Percentiles rank a stretch among this genome's conserved stretches.
Conservation (phyloP, 1,284 basidiomycete species). For the Ustilago xerochloae region DNA sequence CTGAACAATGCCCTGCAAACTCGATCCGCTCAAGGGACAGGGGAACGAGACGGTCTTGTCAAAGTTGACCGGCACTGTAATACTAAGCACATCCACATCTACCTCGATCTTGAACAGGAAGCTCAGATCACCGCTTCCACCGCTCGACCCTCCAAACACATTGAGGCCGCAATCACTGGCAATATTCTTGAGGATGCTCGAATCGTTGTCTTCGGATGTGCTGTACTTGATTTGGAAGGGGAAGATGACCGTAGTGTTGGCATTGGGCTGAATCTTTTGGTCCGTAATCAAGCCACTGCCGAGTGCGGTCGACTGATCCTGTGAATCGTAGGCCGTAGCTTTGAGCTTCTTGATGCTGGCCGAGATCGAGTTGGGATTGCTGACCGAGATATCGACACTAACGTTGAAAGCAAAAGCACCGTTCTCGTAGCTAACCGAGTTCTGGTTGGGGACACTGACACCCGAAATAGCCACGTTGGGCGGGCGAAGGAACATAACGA, state of each 20-base stretch:
- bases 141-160: slow-evolving; percentile 54
- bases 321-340: slow-evolving; percentile 55
- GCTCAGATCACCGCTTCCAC: slow-evolving; percentile 44
- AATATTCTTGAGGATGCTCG: slow-evolving; percentile 76
- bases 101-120: slow-evolving; percentile 53
- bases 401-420: slow-evolving; percentile 56
- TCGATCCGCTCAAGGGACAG: slow-evolving; percentile 36
- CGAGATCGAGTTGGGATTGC: slow-evolving; percentile 65
- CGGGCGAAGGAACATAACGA: slow-evolving; percentile 62
- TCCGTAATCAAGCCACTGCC: slow-evolving; percentile 70
- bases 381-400: slow-evolving; percentile 57
- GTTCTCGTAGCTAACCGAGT: slow-evolving; percentile 44
- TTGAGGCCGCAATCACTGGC: slow-evolving; percentile 76
- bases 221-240: slow-evolving; percentile 82
- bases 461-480: slow-evolving; percentile 61
- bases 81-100: slow-evolving; percentile 48
- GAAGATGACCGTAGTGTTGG: slow-evolving; percentile 81
- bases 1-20: slow-evolving; percentile 22
- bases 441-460: slow-evolving; percentile 32
- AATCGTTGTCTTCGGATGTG: slow-evolving; percentile 74
- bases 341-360: slow-evolving; percentile 55
- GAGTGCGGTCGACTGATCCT: slow-evolving; percentile 38
- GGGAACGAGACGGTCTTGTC: slow-evolving; percentile 46
- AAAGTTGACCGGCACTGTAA: slow-evolving; percentile 50
- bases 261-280: slow-evolving; percentile 75